Evolutionary conservation across 2,329 filamentous ascomycete genomes (phyloP).

Genomic region (Fusarium hainanense): DNA sequence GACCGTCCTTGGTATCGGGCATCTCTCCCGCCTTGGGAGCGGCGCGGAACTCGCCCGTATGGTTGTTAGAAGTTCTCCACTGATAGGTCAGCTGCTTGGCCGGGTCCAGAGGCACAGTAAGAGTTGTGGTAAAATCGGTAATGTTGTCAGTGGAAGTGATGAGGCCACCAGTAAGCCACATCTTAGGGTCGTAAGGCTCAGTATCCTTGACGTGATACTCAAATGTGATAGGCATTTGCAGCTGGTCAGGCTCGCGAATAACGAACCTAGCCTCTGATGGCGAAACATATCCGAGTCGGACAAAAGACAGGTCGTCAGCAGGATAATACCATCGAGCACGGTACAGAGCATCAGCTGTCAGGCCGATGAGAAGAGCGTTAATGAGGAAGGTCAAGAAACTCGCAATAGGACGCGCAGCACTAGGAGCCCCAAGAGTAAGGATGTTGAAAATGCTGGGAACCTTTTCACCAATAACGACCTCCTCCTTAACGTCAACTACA

Average conservation of each 20-base stretch:
- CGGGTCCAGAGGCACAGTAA: constrained; percentile 73
- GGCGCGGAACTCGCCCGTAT: constrained; percentile 82
- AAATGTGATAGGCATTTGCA: constrained; percentile 79
- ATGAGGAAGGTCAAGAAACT: constrained; percentile 76
- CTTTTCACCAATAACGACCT: constrained; percentile 67
- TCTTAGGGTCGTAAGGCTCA: constrained; percentile 63
- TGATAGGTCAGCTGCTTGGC: constrained; percentile 80
- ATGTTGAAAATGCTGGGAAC: constrained; percentile 69
- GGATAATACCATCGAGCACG: constrained; percentile 77
- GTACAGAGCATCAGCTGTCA: constrained; percentile 82
- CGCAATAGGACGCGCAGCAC: constrained; percentile 72
- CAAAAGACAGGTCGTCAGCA: constrained; percentile 82
- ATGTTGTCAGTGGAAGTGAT: constrained; percentile 75
- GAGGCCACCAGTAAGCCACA: constrained; percentile 75
- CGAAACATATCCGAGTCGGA: constrained; percentile 87
- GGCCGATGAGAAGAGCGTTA: constrained; percentile 75
- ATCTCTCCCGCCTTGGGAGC: constrained; percentile 76
- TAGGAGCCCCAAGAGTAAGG: constrained; percentile 80
- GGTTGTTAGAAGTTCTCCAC: constrained; percentile 88
- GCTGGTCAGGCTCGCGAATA: constrained; percentile 82
- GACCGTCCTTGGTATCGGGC: constrained; percentile 69
- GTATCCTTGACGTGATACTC: constrained; percentile 70
- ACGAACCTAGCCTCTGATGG: constrained; percentile 82
- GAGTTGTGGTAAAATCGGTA: constrained; percentile 83
- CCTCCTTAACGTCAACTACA: constrained; percentile 72